These are phyloP conservation scores for Ettlia oleoabundans DNA, from an alignment of 139 green algal genomes.

Conservation along the genomic window DNA sequence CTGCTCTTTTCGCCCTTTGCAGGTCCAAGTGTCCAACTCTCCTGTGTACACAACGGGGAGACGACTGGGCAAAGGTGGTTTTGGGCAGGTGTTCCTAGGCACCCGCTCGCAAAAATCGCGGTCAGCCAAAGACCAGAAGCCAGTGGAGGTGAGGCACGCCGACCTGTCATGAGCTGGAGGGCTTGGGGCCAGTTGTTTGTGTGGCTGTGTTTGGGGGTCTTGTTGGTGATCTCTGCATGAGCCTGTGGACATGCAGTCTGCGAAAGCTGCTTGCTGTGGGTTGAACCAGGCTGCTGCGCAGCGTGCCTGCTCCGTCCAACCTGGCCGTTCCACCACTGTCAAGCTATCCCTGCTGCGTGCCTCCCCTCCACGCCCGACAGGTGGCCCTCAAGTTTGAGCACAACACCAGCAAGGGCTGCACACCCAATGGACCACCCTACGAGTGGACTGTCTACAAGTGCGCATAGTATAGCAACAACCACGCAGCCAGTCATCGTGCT, in stretches of 20 bases:
- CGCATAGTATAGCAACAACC: too few relatives aligned
- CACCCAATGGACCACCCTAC: slow-evolving; percentile 88
- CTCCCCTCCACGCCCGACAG: slow-evolving; percentile 55
- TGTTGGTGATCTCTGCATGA: too few relatives aligned
- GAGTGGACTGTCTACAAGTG: slow-evolving; percentile 96
- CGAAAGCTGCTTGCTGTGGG: too few relatives aligned
- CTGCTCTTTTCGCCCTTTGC: slow-evolving; percentile 5
- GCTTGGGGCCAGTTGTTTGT: too few relatives aligned
- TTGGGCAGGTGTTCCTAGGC: slow-evolving; percentile 90
- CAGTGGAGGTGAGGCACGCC: slow-evolving; percentile 48
- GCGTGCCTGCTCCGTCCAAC: not conserved
- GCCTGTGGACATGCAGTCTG: too few relatives aligned
- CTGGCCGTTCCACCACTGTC: not conserved
- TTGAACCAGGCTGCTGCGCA: too few relatives aligned
- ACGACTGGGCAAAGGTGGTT: slow-evolving; percentile 91
- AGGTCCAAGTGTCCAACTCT: slow-evolving; percentile 81
- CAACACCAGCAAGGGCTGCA: slow-evolving; percentile 93
- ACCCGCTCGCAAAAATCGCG: slow-evolving; percentile 65
- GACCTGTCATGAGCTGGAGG: too few relatives aligned
- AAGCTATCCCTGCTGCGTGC: not conserved
- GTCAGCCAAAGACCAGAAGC: slow-evolving; percentile 64
- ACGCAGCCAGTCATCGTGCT: too few relatives aligned
- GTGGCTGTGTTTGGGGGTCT: too few relatives aligned
- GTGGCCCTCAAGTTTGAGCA: slow-evolving; percentile 98
- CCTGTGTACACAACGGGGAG: slow-evolving; percentile 85